A percentile compares a stretch with the other conserved stretches of the same genome.
phyloP scores from a whole-genome alignment of 2,329 filamentous ascomycete species.

The Chrysosporium keratinophilum region DNA sequence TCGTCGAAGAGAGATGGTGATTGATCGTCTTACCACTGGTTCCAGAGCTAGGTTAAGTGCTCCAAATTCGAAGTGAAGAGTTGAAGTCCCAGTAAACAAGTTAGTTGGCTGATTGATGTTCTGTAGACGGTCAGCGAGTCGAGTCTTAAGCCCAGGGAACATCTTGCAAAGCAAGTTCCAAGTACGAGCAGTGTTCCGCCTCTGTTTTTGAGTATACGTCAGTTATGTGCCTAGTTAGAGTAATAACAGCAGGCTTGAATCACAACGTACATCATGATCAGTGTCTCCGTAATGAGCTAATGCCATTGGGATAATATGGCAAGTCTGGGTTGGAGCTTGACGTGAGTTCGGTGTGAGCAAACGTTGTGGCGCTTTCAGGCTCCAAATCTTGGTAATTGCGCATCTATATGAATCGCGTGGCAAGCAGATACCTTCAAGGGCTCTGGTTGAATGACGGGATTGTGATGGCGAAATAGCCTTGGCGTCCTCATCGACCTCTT shows the following conservation, averaged over 20 bases:
- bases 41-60: neutral
- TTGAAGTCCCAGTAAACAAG: neutral
- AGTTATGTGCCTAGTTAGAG: no score
- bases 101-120: neutral
- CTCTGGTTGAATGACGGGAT: neutral
- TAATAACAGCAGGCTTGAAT: no score
- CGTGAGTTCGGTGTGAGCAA: neutral
- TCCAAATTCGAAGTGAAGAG: neutral
- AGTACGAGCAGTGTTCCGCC: neutral
- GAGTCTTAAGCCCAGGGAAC: neutral
- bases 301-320: neutral
- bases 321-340: neutral
- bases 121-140: neutral
- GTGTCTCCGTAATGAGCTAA: neutral
- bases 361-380: neutral
- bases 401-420: neutral
- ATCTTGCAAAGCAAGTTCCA: neutral
- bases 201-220: neutral
- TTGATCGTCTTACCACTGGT: neutral
- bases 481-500: neutral
- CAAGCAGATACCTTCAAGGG: neutral
- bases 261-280: no score
- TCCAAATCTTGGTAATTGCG: neutral
- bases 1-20: neutral
- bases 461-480: neutral